Conservation (phyloP, 1,284 basidiomycete genomes). For the Crucibulum parvulum region DNA sequence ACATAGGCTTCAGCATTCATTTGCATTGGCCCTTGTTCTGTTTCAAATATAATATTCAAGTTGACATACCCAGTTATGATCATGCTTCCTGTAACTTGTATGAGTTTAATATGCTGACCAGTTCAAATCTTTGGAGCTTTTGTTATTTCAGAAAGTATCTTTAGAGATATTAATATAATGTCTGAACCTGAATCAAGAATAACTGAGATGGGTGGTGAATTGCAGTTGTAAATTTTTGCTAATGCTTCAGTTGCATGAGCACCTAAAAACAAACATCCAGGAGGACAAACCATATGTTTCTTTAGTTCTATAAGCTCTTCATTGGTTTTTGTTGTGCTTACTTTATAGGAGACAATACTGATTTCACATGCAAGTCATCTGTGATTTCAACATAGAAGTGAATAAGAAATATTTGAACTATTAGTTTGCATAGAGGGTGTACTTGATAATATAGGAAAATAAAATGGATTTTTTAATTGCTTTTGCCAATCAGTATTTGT, state of each 20-base stretch:
- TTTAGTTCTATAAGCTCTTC: slow-evolving; percentile 12
- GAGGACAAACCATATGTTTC: slow-evolving; percentile 27
- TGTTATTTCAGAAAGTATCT: slow-evolving; percentile 7
- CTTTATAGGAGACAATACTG: background rate
- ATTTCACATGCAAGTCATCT: slow-evolving; percentile 6
- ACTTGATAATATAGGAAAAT: background rate
- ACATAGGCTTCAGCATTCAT: slow-evolving; percentile 36
- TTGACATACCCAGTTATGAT: slow-evolving; percentile 30
- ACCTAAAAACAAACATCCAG: slow-evolving; percentile 33
- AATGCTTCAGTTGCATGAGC: slow-evolving; percentile 23
- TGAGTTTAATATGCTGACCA: slow-evolving; percentile 28
- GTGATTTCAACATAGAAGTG: background rate
- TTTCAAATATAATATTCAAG: slow-evolving; percentile 28
- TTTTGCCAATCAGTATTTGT: background rate
- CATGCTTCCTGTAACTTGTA: slow-evolving; percentile 33
- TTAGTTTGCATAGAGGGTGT: background rate
- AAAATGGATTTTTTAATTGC: background rate
- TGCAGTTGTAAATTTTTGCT: slow-evolving; percentile 10
- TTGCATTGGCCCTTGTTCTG: slow-evolving; percentile 23
- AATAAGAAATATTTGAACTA: background rate
- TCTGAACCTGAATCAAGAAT: slow-evolving; percentile 29
- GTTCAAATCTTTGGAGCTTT: slow-evolving; percentile 13
- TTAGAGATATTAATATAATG: slow-evolving; percentile 30
- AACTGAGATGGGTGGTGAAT: slow-evolving; percentile 5
- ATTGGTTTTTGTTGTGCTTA: background rate